phyloP scores from a whole-genome alignment of 306 rosid genomes.

The Spatholobus suberectus region DNA sequence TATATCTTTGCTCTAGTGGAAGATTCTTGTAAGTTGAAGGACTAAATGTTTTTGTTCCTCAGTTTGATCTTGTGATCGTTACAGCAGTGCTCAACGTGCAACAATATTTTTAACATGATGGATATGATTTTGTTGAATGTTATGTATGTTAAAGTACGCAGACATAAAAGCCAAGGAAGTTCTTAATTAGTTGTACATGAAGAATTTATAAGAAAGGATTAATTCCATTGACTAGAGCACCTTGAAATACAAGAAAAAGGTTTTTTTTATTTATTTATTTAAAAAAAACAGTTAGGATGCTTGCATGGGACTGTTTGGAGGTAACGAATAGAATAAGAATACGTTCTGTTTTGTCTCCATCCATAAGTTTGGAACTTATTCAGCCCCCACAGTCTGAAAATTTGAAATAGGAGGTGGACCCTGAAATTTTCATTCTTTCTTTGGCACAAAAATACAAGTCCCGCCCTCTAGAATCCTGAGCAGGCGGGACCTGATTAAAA shows the following conservation, averaged over 20 bases:
- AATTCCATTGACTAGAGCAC: slow-evolving; percentile 68
- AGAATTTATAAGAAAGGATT: slow-evolving; percentile 47
- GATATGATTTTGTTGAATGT: slow-evolving; percentile 31
- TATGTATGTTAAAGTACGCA: slow-evolving; percentile 33
- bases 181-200: slow-evolving; percentile 41
- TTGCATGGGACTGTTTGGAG: slow-evolving; percentile 60
- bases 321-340: slow-evolving; percentile 76
- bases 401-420: slow-evolving; percentile 53
- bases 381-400: slow-evolving; percentile 49
- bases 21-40: slow-evolving; percentile 55
- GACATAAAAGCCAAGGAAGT: slow-evolving; percentile 37
- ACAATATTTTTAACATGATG: slow-evolving; percentile 3
- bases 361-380: slow-evolving; percentile 83
- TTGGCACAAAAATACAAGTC: slow-evolving; percentile 42
- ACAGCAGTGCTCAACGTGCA: slow-evolving; percentile 34
- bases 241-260: slow-evolving; percentile 46
- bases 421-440: slow-evolving; percentile 50
- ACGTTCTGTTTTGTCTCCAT: slow-evolving; percentile 78
- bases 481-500: slow-evolving; percentile 41
- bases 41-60: slow-evolving; percentile 27
- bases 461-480: slow-evolving; percentile 49
- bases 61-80: slow-evolving; percentile 37
- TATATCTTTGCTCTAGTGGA: slow-evolving; percentile 39
- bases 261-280: too few relatives aligned
- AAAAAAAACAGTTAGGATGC: slow-evolving; percentile 50